Evolutionary conservation across 176 grass and related monocot genomes (phyloP).

Genomic region (Ensete ventricosum): DNA sequence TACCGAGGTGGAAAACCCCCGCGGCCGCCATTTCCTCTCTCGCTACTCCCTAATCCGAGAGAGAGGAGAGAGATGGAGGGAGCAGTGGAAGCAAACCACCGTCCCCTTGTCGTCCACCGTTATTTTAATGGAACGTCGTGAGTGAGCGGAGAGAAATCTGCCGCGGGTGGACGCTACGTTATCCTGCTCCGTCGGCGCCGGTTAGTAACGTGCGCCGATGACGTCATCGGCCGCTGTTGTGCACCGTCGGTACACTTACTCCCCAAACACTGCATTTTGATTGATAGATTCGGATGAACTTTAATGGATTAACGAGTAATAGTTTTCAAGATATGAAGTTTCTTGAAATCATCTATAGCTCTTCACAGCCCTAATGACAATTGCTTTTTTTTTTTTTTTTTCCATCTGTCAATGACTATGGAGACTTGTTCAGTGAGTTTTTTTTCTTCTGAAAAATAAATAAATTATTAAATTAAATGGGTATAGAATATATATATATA

Average conservation of each 20-base stretch:
- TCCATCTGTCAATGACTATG: too few species aligned
- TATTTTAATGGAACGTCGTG: slow-evolving; percentile 7
- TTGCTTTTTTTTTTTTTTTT: background rate
- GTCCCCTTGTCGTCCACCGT: background rate
- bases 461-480: too few species aligned
- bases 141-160: background rate
- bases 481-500: too few species aligned
- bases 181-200: slow-evolving; percentile 1
- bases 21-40: background rate
- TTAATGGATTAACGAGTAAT: too few species aligned
- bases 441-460: too few species aligned
- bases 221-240: background rate
- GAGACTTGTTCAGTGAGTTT: too few species aligned
- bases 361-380: background rate
- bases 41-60: background rate
- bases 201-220: background rate
- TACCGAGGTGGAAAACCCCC: background rate
- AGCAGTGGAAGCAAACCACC: background rate
- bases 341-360: too few species aligned
- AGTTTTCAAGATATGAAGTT: background rate
- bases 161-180: background rate
- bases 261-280: background rate
- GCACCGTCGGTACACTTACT: too few species aligned
- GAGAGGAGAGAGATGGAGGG: background rate
- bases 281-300: background rate